A percentile compares a stretch with the other conserved stretches of the same genome.
Evolutionary conservation across 2,329 filamentous ascomycete species (phyloP).

Genomic region (Colletotrichum sp.): DNA sequence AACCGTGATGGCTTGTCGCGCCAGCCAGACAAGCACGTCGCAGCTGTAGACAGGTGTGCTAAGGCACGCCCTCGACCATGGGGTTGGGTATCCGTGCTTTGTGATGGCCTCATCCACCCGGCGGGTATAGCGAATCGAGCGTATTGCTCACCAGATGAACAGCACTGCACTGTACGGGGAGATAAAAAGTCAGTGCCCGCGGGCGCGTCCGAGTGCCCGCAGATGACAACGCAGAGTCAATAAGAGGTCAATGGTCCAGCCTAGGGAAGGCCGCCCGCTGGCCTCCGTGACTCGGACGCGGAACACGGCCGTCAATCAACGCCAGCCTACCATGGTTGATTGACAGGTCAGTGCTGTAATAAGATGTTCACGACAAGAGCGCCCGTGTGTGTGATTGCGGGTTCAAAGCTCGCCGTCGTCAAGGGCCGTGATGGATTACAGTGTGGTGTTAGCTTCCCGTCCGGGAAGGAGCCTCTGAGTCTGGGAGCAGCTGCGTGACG

Average conservation of each 20-base stretch:
- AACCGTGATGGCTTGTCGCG: neutral
- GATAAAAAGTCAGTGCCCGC: neutral
- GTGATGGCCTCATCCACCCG: neutral
- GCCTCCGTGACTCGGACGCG: neutral
- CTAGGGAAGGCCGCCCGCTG: neutral
- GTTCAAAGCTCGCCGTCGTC: neutral
- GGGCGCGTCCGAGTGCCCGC: neutral
- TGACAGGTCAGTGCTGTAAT: neutral
- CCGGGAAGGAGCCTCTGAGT: neutral
- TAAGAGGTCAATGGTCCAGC: neutral
- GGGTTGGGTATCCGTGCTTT: neutral
- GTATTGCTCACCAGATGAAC: neutral
- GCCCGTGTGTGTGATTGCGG: neutral
- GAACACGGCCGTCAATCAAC: neutral
- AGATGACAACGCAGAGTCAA: neutral
- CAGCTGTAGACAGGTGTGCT: neutral
- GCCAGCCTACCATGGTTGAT: neutral
- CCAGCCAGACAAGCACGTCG: neutral
- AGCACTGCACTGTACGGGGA: neutral
- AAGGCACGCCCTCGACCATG: neutral
- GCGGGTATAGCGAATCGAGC: neutral
- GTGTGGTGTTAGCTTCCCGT: neutral
- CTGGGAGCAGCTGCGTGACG: neutral
- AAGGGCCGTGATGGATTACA: neutral
- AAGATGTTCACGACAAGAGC: neutral